Conservation (phyloP, 2,329 filamentous ascomycete species). For the Hypoxylon sp. region DNA sequence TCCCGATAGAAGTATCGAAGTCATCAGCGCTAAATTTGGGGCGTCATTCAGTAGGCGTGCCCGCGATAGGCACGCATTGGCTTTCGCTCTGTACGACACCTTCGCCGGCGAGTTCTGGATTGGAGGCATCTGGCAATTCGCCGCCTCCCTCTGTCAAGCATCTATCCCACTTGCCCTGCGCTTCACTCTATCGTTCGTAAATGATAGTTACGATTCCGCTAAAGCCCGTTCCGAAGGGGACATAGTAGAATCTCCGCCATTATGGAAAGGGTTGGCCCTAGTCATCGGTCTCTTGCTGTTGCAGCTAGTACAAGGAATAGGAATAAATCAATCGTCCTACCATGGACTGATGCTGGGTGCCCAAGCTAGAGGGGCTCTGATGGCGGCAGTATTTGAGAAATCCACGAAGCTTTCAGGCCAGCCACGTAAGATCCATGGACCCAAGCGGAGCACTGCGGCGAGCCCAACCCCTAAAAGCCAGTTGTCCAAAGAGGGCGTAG, state of each 20-base stretch:
- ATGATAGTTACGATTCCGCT: conserved; percentile 77
- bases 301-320: conserved; percentile 82
- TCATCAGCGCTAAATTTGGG: conserved; percentile 75
- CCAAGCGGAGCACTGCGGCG: not conserved
- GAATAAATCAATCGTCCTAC: conserved; percentile 89
- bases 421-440: not conserved
- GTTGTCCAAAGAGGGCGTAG: conserved; percentile 47
- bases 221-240: conserved; percentile 47
- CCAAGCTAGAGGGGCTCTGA: conserved; percentile 80
- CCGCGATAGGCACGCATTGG: conserved; percentile 71
- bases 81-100: conserved; percentile 84
- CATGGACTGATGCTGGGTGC: conserved; percentile 88
- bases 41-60: conserved; percentile 51
- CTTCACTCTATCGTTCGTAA: conserved; percentile 85
- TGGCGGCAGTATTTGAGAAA: conserved; percentile 89
- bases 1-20: conserved; percentile 76
- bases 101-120: conserved; percentile 85
- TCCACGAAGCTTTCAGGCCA: conserved; percentile 83
- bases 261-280: conserved; percentile 80
- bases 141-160: conserved; percentile 78
- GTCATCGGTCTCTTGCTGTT: conserved; percentile 84
- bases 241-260: conserved; percentile 65
- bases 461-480: not conserved
- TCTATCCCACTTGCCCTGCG: conserved; percentile 84
- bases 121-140: conserved; percentile 78